Evolutionary conservation across 306 rosid species (phyloP), one percentile per base, ranked within the genome.

Genomic region (Lotus japonicus): DNA sequence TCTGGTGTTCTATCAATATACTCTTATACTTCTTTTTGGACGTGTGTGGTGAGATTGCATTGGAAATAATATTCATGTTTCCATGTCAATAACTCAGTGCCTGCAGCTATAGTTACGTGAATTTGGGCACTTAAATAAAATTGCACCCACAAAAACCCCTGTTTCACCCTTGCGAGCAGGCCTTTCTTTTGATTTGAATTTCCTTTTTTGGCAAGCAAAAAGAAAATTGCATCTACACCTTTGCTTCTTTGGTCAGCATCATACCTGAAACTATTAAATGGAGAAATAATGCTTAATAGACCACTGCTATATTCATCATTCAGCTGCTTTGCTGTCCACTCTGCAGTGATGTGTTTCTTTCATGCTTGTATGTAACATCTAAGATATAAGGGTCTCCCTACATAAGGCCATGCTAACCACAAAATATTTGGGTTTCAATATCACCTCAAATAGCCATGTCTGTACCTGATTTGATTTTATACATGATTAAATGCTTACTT

Each of bases 321-420:
- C 49, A 15, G 67, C 71, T 73, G 18, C 44, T 51, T 10, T 18
- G 39, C 61, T 45, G 13, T 33, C 36, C 7, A 1, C 36, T 31
- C 64, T 23, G 56, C 54, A 11, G 58, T 49, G 26, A 56, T 55
- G 42, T 36, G 7, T 58, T 60, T 56, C 53, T 39, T 62, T 38
- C 56, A 61, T 48, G 58, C 58, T 38, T 68, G 57, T 68, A 51
- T 31, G 36, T 56, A 42, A 44, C 66, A 58, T 74, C 70, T 62
- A 26, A 43, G 51, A 46, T 63, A 55, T 16, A 8, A 17, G 14
- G 48, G 51, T 56, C 64, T 56, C 54, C 73, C 51, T 16, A n/a
- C 41, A 4, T 35, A 41, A 28, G 69, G 14, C 57, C 59, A 45
- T 45, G 26, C 26, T 46, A 63, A 68, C 38, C 35, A 6, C 9